Evolutionary conservation across 108 stramenopile species (phyloP), one percentile per base, ranked within the genome.

Genomic region (Mayamaea pseudoterrestris): DNA sequence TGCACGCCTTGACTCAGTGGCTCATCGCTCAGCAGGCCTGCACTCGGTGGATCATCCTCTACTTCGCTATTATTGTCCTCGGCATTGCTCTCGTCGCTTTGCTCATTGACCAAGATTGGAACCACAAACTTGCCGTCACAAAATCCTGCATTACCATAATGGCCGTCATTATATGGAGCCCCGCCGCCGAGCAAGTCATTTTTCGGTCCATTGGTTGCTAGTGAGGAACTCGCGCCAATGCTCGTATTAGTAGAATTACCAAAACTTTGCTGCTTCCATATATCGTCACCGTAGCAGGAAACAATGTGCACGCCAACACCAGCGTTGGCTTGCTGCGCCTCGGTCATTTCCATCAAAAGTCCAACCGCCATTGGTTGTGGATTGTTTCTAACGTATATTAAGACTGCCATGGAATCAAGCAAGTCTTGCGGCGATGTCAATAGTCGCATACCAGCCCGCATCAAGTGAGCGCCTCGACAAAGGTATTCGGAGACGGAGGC

Each of bases 61-160:
- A 5, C 24, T 44, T 44, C 44, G 26, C 5, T 22, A 26, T 21
- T 18, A 4, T 23, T 26, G 18, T 36, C 16, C 4, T 36, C 21
- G 11, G 2, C 20, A 5, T 51, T 21, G 1, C 5, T 4, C 8
- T 35, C 21, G 20, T 9, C 21, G n/a, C n/a, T n/a, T 24, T 22
- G 21, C 22, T 7, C 28, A 17, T 27, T 17, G 3, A 17, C 13
- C 8, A 30, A 27, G 6, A 30, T 30, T 2, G 47, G 28, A 3
- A 29, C 25, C 24, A 54, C 53, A 17, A 14, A 16, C 23, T 50
- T 56, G 26, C 82, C 88, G 31, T 78, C 65, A 14, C 57, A 12
- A 61, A 90, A 90, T 0, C 88, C 88, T 27, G 58, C 47, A 53
- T 90, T 90, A 1, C 88, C 88, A 58, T 68, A 90, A 44, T 78